phyloP scores from a whole-genome alignment of 225 moss, liverwort and hornwort genomes.

The Marchantia polymorpha region DNA sequence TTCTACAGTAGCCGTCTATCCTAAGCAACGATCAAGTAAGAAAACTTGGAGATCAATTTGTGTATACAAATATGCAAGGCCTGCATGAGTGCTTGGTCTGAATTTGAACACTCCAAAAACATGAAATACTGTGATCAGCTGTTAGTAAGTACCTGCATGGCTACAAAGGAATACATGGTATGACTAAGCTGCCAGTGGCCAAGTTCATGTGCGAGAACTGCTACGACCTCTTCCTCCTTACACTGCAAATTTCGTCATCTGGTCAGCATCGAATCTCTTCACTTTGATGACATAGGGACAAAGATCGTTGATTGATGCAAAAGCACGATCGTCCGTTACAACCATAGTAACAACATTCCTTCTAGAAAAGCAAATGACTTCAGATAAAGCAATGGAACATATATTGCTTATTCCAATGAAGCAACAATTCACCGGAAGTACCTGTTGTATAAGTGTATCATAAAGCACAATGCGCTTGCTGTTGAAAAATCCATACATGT shows the following conservation, averaged over 20 bases:
- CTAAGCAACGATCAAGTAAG: not conserved
- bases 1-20: not conserved
- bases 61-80: not conserved
- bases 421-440: not conserved
- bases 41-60: not conserved
- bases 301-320: not conserved
- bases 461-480: slow-evolving; percentile 98
- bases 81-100: not conserved
- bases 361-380: not conserved
- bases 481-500: slow-evolving; percentile 99
- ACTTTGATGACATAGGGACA: not conserved
- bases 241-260: slow-evolving; percentile 48
- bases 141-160: slow-evolving; percentile 67
- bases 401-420: not conserved
- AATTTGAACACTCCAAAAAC: not conserved
- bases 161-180: slow-evolving; percentile 92
- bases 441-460: slow-evolving; percentile 91
- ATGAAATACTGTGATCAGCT: not conserved
- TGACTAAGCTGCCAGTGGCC: slow-evolving; percentile 99
- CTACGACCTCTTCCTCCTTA: slow-evolving; percentile 94
- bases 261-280: not conserved
- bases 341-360: not conserved
- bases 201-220: slow-evolving; percentile 95
- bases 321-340: not conserved
- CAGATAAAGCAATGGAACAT: not conserved